Evolutionary conservation across 768 basidiomycete genomes (phyloP).

Genomic region (Naematelia aurantialba): DNA sequence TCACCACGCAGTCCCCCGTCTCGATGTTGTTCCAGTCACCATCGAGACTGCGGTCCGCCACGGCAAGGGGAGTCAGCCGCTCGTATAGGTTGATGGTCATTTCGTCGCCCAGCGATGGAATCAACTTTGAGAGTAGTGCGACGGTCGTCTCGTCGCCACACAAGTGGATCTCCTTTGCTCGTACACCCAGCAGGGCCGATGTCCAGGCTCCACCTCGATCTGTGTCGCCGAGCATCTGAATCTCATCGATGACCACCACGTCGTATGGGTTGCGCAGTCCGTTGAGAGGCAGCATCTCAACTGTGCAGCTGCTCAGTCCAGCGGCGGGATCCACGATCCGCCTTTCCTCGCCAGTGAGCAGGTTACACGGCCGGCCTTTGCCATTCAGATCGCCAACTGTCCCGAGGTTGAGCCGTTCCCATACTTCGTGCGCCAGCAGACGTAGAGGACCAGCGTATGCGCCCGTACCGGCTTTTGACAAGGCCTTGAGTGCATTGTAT

Average conservation of each 20-base stretch:
- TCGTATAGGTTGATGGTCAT: constrained; percentile 75
- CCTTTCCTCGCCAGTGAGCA: constrained; percentile 87
- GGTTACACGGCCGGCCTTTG: constrained; percentile 66
- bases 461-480: constrained; percentile 69
- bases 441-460: constrained; percentile 88
- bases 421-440: constrained; percentile 91
- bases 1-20: constrained; percentile 86
- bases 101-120: constrained; percentile 77
- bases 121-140: constrained; percentile 62
- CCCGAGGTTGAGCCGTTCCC: constrained; percentile 82
- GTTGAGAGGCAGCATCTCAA: constrained; percentile 73
- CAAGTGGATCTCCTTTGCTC: constrained; percentile 80
- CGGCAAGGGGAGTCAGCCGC: constrained; percentile 76
- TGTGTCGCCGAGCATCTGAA: constrained; percentile 84
- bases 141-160: constrained; percentile 94
- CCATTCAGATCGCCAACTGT: constrained; percentile 72
- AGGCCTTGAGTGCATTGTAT: constrained; percentile 80
- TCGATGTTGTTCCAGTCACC: constrained; percentile 62
- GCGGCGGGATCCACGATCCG: constrained; percentile 63
- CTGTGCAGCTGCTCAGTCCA: constrained; percentile 72
- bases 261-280: constrained; percentile 52
- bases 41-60: constrained; percentile 63
- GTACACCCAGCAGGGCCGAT: constrained; percentile 67
- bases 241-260: constrained; percentile 93
- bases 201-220: constrained; percentile 81